phyloP scores from a whole-genome alignment of 441 rosid genomes.

The Syzygium malaccense region DNA sequence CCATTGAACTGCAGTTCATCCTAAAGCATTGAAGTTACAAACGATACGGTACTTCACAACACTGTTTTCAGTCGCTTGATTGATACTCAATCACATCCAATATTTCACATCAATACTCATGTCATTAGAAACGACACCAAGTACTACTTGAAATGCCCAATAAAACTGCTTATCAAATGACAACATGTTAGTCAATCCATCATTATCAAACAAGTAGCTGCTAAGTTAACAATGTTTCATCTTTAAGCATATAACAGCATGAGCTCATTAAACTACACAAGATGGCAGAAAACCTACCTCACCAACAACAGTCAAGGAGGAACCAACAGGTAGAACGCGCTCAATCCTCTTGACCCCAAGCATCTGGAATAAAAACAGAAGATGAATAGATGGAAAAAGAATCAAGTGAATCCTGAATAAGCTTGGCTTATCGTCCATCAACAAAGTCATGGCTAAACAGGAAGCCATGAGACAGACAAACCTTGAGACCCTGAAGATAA shows the following conservation, averaged over 20 bases:
- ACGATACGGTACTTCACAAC: background rate
- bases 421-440: background rate
- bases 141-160: background rate
- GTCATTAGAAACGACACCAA: background rate
- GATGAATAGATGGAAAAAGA: background rate
- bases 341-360: constrained; percentile 98
- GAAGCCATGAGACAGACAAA: constrained; percentile 15
- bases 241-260: background rate
- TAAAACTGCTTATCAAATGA: background rate
- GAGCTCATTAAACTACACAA: background rate
- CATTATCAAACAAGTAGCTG: background rate
- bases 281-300: constrained; percentile 46
- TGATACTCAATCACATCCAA: background rate
- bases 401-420: constrained; percentile 3
- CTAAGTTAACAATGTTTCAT: background rate
- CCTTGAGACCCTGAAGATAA: constrained; percentile 95
- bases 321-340: constrained; percentile 84
- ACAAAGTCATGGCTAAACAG: background rate
- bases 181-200: background rate
- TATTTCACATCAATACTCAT: background rate
- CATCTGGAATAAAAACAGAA: constrained; percentile 46
- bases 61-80: background rate
- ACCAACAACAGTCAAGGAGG: constrained; percentile 87
- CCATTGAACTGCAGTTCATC: background rate
- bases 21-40: background rate